Evolutionary conservation across 1,139 yeast genomes (phyloP), one percentile per base, ranked within the genome.

Genomic region (Meyerozyma guilliermondii): DNA sequence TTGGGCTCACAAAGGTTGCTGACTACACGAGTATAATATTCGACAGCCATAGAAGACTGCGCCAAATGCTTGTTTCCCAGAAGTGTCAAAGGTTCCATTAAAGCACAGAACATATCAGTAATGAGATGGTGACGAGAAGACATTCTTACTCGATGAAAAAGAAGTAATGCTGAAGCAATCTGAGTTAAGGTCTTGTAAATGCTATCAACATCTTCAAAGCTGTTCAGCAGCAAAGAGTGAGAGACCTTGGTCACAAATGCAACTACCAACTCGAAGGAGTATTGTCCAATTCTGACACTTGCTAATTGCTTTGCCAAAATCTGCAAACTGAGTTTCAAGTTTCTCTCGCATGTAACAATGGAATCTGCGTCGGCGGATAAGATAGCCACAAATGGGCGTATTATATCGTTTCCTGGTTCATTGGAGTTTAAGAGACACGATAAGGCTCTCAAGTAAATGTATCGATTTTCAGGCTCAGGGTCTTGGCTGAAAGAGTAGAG

Each of bases 1-100:
- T 65, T 53, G 1, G 96, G 95, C 50, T 87, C 95, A 65, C 95
- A 87, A 36, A 85, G 64, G 53, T 85, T 84, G 27, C 74, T 66
- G 42, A 88, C 56, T 14, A 87, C 62, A 53, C 96, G 76, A 1
- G 83, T 62, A 44, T 68, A 78, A 0, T 80, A 62, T 7, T 63
- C 56, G 0, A 83, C 85, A 9, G 65, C 56, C 1, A 49, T 57
- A 20, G 49, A 50, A 1, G 70, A 62, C 1, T 41, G 35, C 4
- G 58, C 48, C 14, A 62, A 45, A 3, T 18, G 42, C 20, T 39
- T 41, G 5, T 42, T 26, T 4, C 50, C 43, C 38, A 56, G 58
- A 22, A 56, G 56, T 1, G 80, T 63, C 20, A 82, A 55, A 2
- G 70, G 61, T 35, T 65, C 71, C 54, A 88, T 59, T 39, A 83